Percentiles rank a stretch among this genome's conserved stretches.
phyloP scores from a whole-genome alignment of 1,139 yeast species.

The Casaregolazyma lundiana region DNA sequence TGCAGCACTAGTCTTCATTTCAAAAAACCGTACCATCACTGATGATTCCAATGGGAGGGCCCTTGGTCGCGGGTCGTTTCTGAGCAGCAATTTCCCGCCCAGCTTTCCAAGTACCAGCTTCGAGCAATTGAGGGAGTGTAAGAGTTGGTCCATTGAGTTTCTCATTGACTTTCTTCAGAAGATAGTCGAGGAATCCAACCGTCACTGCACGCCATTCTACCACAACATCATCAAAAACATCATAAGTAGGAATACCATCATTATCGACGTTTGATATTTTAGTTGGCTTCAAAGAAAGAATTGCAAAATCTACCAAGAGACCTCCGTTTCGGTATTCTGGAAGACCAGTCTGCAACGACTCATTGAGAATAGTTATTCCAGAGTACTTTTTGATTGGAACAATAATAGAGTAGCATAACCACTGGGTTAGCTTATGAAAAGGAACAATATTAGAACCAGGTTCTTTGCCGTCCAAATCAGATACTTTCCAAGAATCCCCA shows the following conservation, averaged over 20 bases:
- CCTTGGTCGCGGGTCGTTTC: slow-evolving; percentile 44
- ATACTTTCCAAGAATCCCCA: slow-evolving; percentile 57
- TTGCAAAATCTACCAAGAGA: slow-evolving; percentile 49
- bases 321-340: slow-evolving; percentile 67
- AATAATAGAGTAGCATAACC: slow-evolving; percentile 55
- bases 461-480: slow-evolving; percentile 26
- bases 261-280: slow-evolving; percentile 37
- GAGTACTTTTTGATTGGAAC: slow-evolving; percentile 44
- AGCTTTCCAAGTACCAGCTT: slow-evolving; percentile 63
- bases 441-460: slow-evolving; percentile 43
- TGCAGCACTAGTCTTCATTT: not conserved
- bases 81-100: slow-evolving; percentile 53
- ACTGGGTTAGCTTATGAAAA: slow-evolving; percentile 58
- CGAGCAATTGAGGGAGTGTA: slow-evolving; percentile 48
- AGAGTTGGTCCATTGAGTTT: slow-evolving; percentile 33
- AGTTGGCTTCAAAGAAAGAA: slow-evolving; percentile 43
- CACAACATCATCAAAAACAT: slow-evolving; percentile 51
- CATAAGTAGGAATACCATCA: slow-evolving; percentile 43
- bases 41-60: slow-evolving; percentile 54
- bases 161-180: slow-evolving; percentile 46
- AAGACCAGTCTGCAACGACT: slow-evolving; percentile 49
- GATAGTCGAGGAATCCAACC: slow-evolving; percentile 48
- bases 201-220: slow-evolving; percentile 64
- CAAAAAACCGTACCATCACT: slow-evolving; percentile 60
- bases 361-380: slow-evolving; percentile 41